Conservation (phyloP, 2,329 filamentous ascomycete species). For the Diaporthe sp. region DNA sequence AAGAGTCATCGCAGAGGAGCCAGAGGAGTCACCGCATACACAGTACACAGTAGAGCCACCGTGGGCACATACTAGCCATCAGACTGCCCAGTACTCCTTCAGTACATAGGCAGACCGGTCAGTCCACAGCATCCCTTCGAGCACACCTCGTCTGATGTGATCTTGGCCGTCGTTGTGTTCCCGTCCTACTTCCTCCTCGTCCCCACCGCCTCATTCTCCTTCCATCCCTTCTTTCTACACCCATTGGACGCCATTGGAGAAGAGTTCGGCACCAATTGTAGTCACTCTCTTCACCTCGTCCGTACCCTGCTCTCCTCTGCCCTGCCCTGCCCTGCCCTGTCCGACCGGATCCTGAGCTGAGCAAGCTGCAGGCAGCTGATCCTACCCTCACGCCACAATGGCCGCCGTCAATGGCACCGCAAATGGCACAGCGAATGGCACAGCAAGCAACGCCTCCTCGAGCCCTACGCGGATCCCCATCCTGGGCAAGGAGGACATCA, state of each 20-base stretch:
- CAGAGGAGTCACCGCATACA: conserved; percentile 11
- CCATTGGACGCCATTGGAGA: not conserved
- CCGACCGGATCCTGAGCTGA: conserved; percentile 16
- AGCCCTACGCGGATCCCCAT: conserved; percentile 77
- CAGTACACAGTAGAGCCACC: not conserved
- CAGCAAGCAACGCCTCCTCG: conserved; percentile 35
- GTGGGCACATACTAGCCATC: not conserved
- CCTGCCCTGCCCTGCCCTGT: conserved; percentile 11
- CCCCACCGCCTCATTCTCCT: not conserved
- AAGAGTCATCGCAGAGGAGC: conserved; percentile 14
- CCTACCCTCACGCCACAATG: conserved; percentile 32
- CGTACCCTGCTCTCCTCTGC: not conserved
- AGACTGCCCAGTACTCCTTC: not conserved
- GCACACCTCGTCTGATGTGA: conserved; percentile 16
- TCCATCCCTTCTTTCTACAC: not conserved
- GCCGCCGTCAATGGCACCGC: conserved; percentile 35
- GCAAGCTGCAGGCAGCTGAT: conserved; percentile 32
- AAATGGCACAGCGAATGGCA: conserved; percentile 39
- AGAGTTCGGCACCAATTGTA: not conserved
- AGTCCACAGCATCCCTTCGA: not conserved
- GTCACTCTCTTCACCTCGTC: not conserved
- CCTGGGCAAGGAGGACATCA: conserved; percentile 87
- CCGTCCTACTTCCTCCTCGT: not conserved
- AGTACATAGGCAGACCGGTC: conserved; percentile 9
- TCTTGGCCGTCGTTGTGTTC: not conserved